Percentiles rank a stretch among this genome's conserved stretches.
Conservation (phyloP, 192 early-diverging fungal species). For the Coemansia sp. region DNA sequence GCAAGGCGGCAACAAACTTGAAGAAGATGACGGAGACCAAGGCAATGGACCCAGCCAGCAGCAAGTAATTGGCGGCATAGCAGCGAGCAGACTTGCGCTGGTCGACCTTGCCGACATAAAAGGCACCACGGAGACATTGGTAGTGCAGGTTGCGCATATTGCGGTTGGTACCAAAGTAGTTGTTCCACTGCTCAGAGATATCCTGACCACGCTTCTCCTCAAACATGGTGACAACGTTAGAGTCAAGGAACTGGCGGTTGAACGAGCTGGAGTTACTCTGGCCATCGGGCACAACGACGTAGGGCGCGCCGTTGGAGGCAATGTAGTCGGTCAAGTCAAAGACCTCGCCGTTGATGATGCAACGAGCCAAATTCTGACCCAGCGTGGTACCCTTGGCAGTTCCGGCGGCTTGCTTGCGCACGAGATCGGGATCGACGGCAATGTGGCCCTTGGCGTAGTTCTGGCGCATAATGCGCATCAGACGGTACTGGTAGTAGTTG, state of each 20-base stretch:
- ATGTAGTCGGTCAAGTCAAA: constrained; percentile 75
- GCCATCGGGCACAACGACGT: constrained; percentile 41
- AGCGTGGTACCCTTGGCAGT: constrained; percentile 32
- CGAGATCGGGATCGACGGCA: constrained; percentile 59
- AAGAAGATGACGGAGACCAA: constrained; percentile 86
- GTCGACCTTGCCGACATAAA: constrained; percentile 87
- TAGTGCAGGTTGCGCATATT: constrained; percentile 51
- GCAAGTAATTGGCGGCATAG: constrained; percentile 81
- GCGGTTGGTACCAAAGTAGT: constrained; percentile 50
- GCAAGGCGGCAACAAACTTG: constrained; percentile 94
- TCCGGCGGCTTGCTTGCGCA: constrained; percentile 56
- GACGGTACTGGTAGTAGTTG: constrained; percentile 69
- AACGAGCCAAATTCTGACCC: constrained; percentile 53
- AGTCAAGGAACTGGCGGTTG: constrained; percentile 61
- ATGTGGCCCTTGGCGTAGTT: constrained; percentile 67
- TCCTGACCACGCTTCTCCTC: constrained; percentile 62
- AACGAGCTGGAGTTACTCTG: constrained; percentile 38
- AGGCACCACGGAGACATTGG: constrained; percentile 80
- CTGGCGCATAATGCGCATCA: constrained; percentile 60
- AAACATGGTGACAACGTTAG: constrained; percentile 62
- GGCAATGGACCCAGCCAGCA: constrained; percentile 78
- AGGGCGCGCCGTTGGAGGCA: constrained; percentile 42
- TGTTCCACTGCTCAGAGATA: constrained; percentile 61
- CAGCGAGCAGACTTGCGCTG: constrained; percentile 73
- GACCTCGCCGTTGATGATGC: constrained; percentile 68